Evolutionary conservation across 306 rosid genomes (phyloP).

Genomic region (Acacia crassicarpa): DNA sequence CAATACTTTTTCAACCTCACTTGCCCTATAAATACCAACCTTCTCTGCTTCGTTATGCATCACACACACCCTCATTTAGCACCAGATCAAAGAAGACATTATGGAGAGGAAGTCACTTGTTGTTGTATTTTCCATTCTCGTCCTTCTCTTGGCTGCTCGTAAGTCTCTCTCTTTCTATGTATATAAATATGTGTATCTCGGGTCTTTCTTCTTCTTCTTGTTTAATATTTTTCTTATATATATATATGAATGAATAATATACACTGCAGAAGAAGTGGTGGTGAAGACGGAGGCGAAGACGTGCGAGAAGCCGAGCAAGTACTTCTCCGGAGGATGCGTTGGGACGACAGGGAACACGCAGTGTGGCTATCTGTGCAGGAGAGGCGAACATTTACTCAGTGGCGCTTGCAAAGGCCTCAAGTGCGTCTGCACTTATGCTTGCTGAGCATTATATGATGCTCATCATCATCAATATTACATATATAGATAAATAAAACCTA

Average conservation of each 20-base stretch:
- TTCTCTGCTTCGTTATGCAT: not conserved
- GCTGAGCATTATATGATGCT: not conserved
- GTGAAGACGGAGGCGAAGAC: constrained; percentile 27
- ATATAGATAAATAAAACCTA: not conserved
- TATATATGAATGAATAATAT: not conserved
- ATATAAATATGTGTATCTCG: too few species aligned
- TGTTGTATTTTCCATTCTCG: not conserved
- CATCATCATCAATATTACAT: too few species aligned
- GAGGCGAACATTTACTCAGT: constrained; percentile 22
- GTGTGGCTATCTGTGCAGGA: constrained; percentile 22
- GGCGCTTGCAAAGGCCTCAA: constrained; percentile 25
- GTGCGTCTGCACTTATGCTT: constrained; percentile 9
- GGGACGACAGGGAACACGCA: not conserved
- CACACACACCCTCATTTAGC: not conserved
- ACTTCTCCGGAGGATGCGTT: constrained; percentile 24
- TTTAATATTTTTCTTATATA: not conserved
- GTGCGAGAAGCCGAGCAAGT: constrained; percentile 24
- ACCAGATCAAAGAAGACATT: too few species aligned
- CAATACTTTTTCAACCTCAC: not conserved
- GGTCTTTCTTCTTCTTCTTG: too few species aligned
- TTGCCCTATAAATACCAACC: not conserved
- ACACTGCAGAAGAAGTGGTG: constrained; percentile 24
- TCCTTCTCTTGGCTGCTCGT: constrained; percentile 30
- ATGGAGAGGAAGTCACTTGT: constrained; percentile 27
- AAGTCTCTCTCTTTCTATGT: not conserved